phyloP scores from a whole-genome alignment of 495 filamentous ascomycete genomes.

The Penicillium longicatenatum region DNA sequence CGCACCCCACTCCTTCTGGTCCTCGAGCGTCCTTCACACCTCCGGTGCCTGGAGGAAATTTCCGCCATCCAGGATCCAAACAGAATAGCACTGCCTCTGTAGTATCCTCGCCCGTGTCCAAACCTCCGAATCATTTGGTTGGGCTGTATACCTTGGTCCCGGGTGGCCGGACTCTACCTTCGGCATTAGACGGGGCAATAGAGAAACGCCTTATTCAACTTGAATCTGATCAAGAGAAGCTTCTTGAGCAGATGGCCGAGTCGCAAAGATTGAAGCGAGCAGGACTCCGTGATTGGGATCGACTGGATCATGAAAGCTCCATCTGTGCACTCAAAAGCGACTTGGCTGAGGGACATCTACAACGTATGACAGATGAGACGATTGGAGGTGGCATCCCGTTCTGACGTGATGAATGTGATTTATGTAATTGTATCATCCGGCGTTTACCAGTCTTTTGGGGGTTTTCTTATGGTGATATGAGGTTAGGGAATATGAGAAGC shows the following conservation, averaged over 20 bases:
- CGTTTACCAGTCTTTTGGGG: not conserved
- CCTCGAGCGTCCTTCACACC: constrained; percentile 44
- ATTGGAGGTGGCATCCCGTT: constrained; percentile 46
- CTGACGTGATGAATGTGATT: constrained; percentile 17
- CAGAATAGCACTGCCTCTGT: constrained; percentile 50
- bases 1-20: constrained; percentile 43
- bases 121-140: constrained; percentile 53
- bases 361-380: constrained; percentile 57
- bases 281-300: constrained; percentile 60
- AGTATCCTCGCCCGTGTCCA: constrained; percentile 52
- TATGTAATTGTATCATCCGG: not conserved
- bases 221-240: constrained; percentile 55
- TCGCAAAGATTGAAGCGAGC: constrained; percentile 55
- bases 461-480: no score
- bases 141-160: constrained; percentile 52
- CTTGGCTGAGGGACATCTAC: constrained; percentile 61
- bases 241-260: constrained; percentile 57
- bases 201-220: constrained; percentile 54
- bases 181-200: constrained; percentile 36
- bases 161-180: constrained; percentile 49
- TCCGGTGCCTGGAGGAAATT: constrained; percentile 27
- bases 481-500: no score
- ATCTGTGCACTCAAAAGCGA: constrained; percentile 61
- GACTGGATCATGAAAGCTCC: constrained; percentile 57
- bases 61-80: constrained; percentile 45